phyloP scores from a whole-genome alignment of 1,139 yeast species.

The Scheffersomyces illinoinensis region DNA sequence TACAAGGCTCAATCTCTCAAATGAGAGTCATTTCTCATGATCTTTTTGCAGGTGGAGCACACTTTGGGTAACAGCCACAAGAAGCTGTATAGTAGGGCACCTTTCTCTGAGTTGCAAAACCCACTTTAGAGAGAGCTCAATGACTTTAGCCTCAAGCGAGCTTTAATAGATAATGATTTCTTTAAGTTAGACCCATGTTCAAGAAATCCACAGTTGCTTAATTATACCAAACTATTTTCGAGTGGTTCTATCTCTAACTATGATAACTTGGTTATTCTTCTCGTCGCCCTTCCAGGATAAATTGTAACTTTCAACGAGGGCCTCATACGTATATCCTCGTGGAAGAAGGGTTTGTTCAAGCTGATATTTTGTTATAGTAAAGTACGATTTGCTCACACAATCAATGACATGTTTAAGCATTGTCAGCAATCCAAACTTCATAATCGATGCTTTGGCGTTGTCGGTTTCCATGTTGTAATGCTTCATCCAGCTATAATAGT shows the following conservation, averaged over 20 bases:
- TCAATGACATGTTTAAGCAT: slow-evolving; percentile 32
- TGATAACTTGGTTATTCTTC: slow-evolving; percentile 12
- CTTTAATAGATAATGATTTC: too few species aligned
- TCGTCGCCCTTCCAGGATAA: slow-evolving; percentile 31
- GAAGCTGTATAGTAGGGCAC: too few species aligned
- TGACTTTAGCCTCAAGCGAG: too few species aligned
- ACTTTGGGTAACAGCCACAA: too few species aligned
- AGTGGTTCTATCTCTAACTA: slow-evolving; percentile 21
- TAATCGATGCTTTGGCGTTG: slow-evolving; percentile 30
- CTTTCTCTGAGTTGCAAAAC: too few species aligned
- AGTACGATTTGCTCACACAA: slow-evolving; percentile 39
- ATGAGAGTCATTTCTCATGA: too few species aligned
- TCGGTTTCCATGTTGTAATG: slow-evolving; percentile 33
- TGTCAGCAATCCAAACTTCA: slow-evolving; percentile 40
- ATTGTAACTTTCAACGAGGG: slow-evolving; percentile 19
- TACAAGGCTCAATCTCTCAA: too few species aligned
- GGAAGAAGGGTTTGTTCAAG: slow-evolving; percentile 29
- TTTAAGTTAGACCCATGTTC: too few species aligned
- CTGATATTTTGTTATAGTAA: slow-evolving; percentile 21
- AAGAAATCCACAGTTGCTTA: too few species aligned
- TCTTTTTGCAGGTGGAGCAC: too few species aligned
- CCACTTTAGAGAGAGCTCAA: too few species aligned
- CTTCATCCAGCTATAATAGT: slow-evolving; percentile 44
- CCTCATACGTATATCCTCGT: slow-evolving; percentile 20
- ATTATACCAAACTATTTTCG: background rate